Conservation (phyloP, 352 stramenopile species). For the Globisporangium polare region DNA sequence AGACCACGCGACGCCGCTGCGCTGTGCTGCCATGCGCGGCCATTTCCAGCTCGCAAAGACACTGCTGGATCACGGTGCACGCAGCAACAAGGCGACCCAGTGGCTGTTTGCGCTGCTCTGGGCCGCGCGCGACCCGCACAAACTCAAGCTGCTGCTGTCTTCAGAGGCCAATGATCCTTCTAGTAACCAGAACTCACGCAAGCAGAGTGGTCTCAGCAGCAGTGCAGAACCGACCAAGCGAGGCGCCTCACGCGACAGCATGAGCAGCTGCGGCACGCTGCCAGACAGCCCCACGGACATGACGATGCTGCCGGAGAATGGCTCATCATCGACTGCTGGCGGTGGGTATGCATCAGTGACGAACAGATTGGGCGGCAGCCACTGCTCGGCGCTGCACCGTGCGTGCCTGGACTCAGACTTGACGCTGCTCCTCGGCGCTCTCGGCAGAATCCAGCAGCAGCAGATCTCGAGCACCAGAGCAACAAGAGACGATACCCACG, state of each 20-base stretch:
- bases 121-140: conserved; percentile 16
- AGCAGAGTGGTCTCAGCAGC: not conserved
- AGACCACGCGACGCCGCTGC: conserved; percentile 26
- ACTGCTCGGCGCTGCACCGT: not conserved
- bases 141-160: conserved; percentile 32
- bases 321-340: not conserved
- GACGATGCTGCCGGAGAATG: not conserved
- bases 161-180: not conserved
- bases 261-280: conserved; percentile 11
- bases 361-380: not conserved
- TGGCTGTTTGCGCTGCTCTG: conserved; percentile 24
- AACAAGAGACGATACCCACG: not conserved
- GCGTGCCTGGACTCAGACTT: conserved; percentile 11
- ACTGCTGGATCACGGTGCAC: conserved; percentile 30
- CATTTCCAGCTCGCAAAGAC: conserved; percentile 27
- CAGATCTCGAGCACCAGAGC: not conserved
- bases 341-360: not conserved
- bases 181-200: not conserved
- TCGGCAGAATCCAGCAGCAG: not conserved
- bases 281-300: conserved; percentile 3
- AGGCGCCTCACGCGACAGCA: not conserved
- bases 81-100: conserved; percentile 12
- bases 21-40: conserved; percentile 26
- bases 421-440: not conserved
- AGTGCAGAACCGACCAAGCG: not conserved